Evolutionary conservation across 257 asterid genomes (phyloP).

Genomic region (Handroanthus guayacan): DNA sequence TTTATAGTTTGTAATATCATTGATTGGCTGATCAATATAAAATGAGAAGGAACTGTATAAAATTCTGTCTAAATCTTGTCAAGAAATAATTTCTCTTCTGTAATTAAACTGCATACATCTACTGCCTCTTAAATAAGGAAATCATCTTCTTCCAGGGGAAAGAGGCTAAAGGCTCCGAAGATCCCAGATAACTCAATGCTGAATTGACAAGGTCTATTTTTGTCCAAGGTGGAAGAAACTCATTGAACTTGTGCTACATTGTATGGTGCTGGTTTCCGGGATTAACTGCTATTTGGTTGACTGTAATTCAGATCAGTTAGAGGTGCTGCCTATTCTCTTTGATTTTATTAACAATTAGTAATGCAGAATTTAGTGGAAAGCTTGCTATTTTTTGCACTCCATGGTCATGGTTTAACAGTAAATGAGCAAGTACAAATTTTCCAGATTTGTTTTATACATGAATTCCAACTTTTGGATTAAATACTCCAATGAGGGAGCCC

Average conservation of each 20-base stretch:
- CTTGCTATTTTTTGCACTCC: background rate
- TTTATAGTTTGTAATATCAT: background rate
- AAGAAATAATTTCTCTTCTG: background rate
- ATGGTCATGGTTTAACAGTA: constrained; percentile 2
- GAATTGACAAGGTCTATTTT: background rate
- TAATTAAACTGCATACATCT: background rate
- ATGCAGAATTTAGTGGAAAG: background rate
- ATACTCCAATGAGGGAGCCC: no score
- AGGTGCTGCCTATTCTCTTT: background rate
- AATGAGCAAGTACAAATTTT: background rate
- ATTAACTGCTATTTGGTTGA: background rate
- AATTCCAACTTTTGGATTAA: background rate
- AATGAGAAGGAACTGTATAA: background rate
- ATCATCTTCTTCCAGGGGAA: constrained; percentile 35
- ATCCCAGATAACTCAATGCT: background rate
- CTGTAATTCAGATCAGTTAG: background rate
- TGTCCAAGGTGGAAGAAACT: background rate
- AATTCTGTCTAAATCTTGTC: background rate
- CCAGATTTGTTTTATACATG: constrained; percentile 2
- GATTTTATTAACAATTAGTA: background rate
- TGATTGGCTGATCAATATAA: background rate
- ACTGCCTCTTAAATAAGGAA: background rate
- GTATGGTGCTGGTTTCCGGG: background rate
- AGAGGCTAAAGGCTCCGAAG: constrained; percentile 3
- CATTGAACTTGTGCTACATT: background rate